Conservation (phyloP, 345 rosid genomes). For the Populus alba region DNA sequence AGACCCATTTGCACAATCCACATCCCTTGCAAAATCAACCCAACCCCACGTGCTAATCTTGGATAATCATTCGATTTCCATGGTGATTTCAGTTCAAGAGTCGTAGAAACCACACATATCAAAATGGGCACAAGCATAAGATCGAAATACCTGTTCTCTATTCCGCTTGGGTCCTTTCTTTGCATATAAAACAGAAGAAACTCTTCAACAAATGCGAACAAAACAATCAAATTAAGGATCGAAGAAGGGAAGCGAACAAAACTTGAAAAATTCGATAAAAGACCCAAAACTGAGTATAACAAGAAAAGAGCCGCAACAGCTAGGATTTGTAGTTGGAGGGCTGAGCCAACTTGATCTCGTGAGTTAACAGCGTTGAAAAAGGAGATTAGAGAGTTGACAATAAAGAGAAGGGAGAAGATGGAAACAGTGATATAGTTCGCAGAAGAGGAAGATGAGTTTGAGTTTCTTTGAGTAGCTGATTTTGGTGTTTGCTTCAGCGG, state of each 20-base stretch:
- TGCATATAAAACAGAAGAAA: slow-evolving; percentile 70
- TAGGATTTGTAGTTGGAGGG: slow-evolving; percentile 63
- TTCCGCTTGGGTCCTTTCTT: slow-evolving; percentile 58
- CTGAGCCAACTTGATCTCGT: slow-evolving; percentile 60
- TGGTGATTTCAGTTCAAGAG: slow-evolving; percentile 41
- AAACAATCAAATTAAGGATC: slow-evolving; percentile 50
- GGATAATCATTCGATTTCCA: slow-evolving; percentile 25
- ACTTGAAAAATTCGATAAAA: slow-evolving; percentile 28
- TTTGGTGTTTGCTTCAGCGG: slow-evolving; percentile 24
- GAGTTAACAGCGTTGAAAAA: slow-evolving; percentile 48
- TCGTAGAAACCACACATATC: slow-evolving; percentile 55
- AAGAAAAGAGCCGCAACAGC: slow-evolving; percentile 56
- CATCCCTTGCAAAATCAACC: slow-evolving; percentile 71
- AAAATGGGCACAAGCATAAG: slow-evolving; percentile 78
- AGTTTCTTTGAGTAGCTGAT: slow-evolving; percentile 9
- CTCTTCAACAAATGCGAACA: slow-evolving; percentile 81
- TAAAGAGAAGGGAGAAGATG: slow-evolving; percentile 47
- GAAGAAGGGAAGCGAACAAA: slow-evolving; percentile 42
- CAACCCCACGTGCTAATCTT: slow-evolving; percentile 60
- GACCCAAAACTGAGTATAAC: slow-evolving; percentile 54
- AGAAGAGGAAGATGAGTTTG: slow-evolving; percentile 17
- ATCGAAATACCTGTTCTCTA: slow-evolving; percentile 64
- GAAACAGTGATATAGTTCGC: slow-evolving; percentile 26
- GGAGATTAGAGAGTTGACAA: slow-evolving; percentile 54
- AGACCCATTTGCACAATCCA: slow-evolving; percentile 93